These are phyloP conservation scores for Bromus sterilis DNA, from an alignment of 176 grass and related monocot genomes.

Conservation along the genomic window DNA sequence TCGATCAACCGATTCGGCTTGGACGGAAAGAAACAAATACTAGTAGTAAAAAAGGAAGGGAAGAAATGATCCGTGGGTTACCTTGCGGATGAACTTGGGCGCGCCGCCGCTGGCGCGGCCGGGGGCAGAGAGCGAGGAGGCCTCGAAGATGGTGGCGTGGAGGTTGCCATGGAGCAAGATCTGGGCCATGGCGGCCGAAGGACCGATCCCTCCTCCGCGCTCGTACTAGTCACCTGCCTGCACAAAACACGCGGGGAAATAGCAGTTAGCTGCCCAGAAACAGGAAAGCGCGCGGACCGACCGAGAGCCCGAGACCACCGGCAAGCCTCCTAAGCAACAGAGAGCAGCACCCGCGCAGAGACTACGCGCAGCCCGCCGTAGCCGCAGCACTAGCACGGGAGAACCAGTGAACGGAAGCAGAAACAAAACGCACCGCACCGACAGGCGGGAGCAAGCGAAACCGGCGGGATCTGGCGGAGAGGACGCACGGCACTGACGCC, in stretches of 20 bases:
- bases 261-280: background rate
- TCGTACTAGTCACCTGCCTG: background rate
- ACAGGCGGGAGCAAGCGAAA: background rate
- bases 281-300: background rate
- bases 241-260: background rate
- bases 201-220: background rate
- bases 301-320: background rate
- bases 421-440: constrained; percentile 8
- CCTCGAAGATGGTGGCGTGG: constrained; percentile 64
- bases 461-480: background rate
- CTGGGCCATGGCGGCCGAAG: constrained; percentile 39
- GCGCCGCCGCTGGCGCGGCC: constrained; percentile 19
- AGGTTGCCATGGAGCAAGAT: constrained; percentile 79
- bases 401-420: background rate
- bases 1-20: background rate
- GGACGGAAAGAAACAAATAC: too few species aligned
- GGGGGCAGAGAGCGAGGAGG: constrained; percentile 27
- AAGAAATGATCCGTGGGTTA: background rate
- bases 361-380: too few species aligned
- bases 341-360: background rate
- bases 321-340: background rate
- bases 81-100: constrained; percentile 56
- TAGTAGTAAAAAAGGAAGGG: background rate
- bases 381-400: background rate
- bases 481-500: background rate